Base-by-base conservation (phyloP, 176 grass and related monocot genomes). In the Ampelocalamus luodianensis region DNA sequence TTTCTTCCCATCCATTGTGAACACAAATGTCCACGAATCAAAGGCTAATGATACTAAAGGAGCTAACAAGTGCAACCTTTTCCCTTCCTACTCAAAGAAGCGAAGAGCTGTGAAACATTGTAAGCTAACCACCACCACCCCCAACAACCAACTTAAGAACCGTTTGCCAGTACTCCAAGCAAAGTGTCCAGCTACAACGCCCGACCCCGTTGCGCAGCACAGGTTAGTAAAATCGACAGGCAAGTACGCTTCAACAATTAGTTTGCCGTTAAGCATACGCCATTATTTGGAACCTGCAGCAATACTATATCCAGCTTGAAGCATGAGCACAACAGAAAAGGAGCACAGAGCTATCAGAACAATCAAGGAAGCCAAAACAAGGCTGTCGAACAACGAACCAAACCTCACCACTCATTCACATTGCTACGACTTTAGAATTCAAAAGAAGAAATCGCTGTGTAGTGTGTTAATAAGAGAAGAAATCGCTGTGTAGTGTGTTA, bases 361-460 rank as follows among this genome's bases (percentile, higher is more conserved):
- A 51, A 59, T 14, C 2, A 23, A 65, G 0, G 12, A 29, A 64
- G 42, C 40, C 56, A 55, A 78, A 9, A 82, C 5, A 16, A n/a
- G 4, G 56, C 22, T 23, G 58, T 56, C 39, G 74, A 68, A 29
- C 49, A 68, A 90, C 51, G 53, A 85, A 64, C 72, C 80, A 84
- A 84, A 87, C 54, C 36, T 84, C 68, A 68, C 11, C 71, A 70
- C 80, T 76, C 71, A 63, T 83, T 79, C 60, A 68, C 43, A 80
- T 46, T 69, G 70, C 51, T 69, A 90, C 29, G 17, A 79, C 80
- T 51, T 51, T 4, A 11, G 54, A 79, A 54, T 75, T 63, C 26
- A 69, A 79, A 83, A 68, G 48, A 53, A 46, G 15, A 79, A 83
- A 60, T 50, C 79, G 68, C 51, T 53, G 23, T 74, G 60, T 68